Evolutionary conservation across 495 filamentous ascomycete species (phyloP).

Genomic region (Neurospora sp.): DNA sequence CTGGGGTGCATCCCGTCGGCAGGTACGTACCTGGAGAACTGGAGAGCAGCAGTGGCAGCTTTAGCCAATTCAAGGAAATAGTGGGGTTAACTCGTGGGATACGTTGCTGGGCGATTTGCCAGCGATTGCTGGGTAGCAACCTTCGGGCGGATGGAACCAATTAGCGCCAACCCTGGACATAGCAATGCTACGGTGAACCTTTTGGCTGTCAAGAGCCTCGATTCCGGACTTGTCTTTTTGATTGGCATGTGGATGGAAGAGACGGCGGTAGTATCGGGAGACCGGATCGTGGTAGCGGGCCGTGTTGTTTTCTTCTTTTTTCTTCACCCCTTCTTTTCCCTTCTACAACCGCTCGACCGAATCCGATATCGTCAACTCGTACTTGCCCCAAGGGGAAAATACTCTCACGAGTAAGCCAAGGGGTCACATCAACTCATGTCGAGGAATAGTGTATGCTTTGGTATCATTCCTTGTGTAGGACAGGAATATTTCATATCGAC

Average conservation of each 20-base stretch:
- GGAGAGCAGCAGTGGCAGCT: background rate
- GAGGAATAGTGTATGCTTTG: background rate
- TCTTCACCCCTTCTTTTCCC: background rate
- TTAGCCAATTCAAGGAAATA: background rate
- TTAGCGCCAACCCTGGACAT: conserved; percentile 4
- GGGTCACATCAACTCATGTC: background rate
- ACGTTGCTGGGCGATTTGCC: conserved; percentile 4
- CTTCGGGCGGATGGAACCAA: conserved; percentile 22
- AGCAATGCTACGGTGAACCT: background rate
- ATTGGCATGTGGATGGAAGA: conserved; percentile 1
- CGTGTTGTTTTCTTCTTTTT: background rate
- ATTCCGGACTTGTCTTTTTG: conserved; percentile 1
- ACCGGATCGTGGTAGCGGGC: background rate
- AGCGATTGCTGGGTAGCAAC: conserved; percentile 1
- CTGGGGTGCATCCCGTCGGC: background rate
- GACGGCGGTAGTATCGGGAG: background rate
- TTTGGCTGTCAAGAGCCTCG: background rate
- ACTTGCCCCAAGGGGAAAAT: background rate
- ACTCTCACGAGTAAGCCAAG: background rate
- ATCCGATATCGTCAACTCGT: background rate
- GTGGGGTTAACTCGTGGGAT: conserved; percentile 1
- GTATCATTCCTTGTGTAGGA: background rate
- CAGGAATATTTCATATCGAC: background rate
- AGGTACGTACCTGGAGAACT: background rate
- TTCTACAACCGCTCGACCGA: background rate